Base-by-base conservation (phyloP, 768 basidiomycete genomes). In the Auricularia heimuer region DNA sequence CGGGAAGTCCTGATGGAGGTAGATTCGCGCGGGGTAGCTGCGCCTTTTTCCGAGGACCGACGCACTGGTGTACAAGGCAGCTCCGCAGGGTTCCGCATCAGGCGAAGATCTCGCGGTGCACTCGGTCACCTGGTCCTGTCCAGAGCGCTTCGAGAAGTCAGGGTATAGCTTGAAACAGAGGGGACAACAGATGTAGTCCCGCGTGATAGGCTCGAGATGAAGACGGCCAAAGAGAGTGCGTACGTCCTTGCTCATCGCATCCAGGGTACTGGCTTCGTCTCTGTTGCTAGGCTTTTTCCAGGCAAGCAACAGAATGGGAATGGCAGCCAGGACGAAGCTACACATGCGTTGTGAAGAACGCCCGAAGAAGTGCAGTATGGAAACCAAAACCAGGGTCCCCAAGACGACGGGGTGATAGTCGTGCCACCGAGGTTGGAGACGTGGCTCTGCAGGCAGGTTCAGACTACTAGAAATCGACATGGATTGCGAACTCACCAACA, bases 1-100 rank as follows among this genome's bases (percentile, higher is more conserved):
- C 21, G 70, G 69, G 62, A 74, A 69, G 54, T 71, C 69, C 6
- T 63, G 62, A 36, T 65, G 39, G 8, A 63, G 36, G 37, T 37
- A 65, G 24, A 10, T 18, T 7, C 62, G 29, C 33, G 42, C 35
- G 42, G 39, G 47, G 33, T 24, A 42, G 18, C 8, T 4, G 34
- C 11, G 34, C 10, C 18, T 21, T 12, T 11, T 45, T 35, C 60
- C 64, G 21, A 35, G 62, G 7, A 65, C 36, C 11, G 6, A 12
- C 10, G 21, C 29, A 11, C 44, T 63, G 3, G 21, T 47, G 34
- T 33, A 37, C 16, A 63, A 24, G 4, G 24, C 11, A 14, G 33
- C 51, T 7, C 63, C 44, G 44, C 42, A 45, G 18, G 24, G 63
- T 10, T n/a, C 54, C 11, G 63, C 51, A 0, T 62, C 67, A 3